Evolutionary conservation across 371 early-diverging fungal genomes (phyloP), one percentile per base, ranked within the genome.

Genomic region (Conidiobolus incongruus): DNA sequence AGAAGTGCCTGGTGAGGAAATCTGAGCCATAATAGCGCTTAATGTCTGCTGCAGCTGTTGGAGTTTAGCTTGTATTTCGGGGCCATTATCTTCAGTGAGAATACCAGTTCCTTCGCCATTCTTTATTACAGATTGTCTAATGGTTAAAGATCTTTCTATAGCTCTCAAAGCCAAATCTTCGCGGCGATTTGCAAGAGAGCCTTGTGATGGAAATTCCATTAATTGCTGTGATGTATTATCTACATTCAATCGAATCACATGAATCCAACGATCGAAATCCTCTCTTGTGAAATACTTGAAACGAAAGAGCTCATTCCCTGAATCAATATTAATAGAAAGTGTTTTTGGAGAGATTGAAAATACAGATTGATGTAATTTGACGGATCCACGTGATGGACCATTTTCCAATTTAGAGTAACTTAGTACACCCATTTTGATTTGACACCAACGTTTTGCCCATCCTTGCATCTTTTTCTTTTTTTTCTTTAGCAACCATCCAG

Each of bases 381-480:
- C 69, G 12, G 79, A 73, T 4, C 84, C 89, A 6, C 90, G 72
- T 29, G 69, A 69, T 17, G 74, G 63, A 22, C 74, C 68, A 19
- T 65, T 52, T 28, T 65, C 76, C 10, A 58, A 53, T 24, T 68
- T 73, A 31, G 68, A 64, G 53, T 81, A 81, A 10, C 75, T 65
- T n/a, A 82, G 56, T 22, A 72, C 63, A 2, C 68, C 75, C 26
- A 63, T 51, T 24, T 70, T 63, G 39, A 70, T 68, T 31, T 59
- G 56, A 49, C 81, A 73, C 80, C 80, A 83, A 17, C 84, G 70
- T 46, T 70, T 71, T 0, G 83, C 83, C 81, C 81, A 83, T 12
- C 81, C 87, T 67, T 72, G 88, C 81, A 71, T 75, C 50, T 76
- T 65, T 61, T 87, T 81, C 26, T 85, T 68, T 56, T 86, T 87